These are phyloP conservation scores for Claviceps digitariae DNA, from an alignment of 2,329 filamentous ascomycete genomes.

Conservation along the genomic window DNA sequence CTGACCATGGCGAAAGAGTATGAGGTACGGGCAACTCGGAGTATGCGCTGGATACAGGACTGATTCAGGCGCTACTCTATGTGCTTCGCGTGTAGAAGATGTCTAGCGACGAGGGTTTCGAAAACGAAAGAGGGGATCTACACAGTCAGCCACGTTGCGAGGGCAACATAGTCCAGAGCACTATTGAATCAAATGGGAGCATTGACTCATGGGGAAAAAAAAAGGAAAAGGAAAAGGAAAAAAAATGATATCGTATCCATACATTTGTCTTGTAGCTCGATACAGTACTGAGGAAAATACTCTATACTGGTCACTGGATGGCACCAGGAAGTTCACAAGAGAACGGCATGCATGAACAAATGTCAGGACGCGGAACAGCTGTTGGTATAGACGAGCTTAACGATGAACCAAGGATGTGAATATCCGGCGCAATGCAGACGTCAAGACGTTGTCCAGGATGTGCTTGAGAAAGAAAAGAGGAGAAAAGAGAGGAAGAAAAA, in stretches of 20 bases:
- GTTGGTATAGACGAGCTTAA: not conserved
- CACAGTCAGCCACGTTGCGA: not conserved
- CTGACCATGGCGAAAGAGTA: conserved; percentile 16
- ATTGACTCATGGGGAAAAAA: not conserved
- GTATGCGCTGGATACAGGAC: conserved; percentile 6
- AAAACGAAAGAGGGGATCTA: not conserved
- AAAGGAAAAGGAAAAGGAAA: not conserved
- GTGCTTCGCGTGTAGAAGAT: not conserved
- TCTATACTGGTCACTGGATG: not conserved
- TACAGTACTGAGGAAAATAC: not conserved
- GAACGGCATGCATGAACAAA: conserved; percentile 1
- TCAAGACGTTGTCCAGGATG: not conserved
- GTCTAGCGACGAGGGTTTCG: not conserved
- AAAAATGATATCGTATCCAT: not conserved
- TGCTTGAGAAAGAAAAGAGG: not conserved
- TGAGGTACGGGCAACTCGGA: not conserved
- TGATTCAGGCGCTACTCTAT: not conserved
- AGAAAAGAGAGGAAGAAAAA: not conserved
- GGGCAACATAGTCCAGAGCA: not conserved
- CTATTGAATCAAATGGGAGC: not conserved
- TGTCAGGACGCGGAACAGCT: not conserved
- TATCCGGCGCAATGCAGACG: not conserved
- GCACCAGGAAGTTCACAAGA: not conserved
- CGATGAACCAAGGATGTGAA: not conserved
- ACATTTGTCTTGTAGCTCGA: not conserved